Evolutionary conservation across 441 rosid species (phyloP), one percentile per base, ranked within the genome.

Genomic region (Pelargonium citronellum): DNA sequence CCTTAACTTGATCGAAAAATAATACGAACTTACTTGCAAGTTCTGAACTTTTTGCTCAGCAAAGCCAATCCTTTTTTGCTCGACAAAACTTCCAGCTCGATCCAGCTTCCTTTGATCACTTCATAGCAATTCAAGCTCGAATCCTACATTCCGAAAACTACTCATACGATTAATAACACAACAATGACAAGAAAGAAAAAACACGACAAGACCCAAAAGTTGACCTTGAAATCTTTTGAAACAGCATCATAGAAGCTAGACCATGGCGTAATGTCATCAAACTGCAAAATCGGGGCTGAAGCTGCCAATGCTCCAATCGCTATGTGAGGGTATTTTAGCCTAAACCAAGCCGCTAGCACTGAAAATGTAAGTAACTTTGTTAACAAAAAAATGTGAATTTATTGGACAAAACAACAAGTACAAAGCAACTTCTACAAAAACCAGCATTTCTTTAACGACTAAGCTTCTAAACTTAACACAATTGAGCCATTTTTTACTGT

Each of bases 331-430:
- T 89, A 87, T 74, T 91, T 91, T 67, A 88, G 75, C 73, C 96
- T 87, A 75, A 90, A 90, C 94, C 94, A 87, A 0, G 94, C 83
- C 41, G 94, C 96, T 73, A 90, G 71, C 96, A 87, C 96, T 88
- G 89, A 69, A 30, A 62, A 71, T 24, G 30, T 72, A 69, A 51
- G 57, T 7, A 57, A 15, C 57, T 67, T 63, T 5, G 22, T 41
- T n/a, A 11, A 67, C 71, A 51, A 66, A 10, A 71, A 11, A 47
- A 64, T 24, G 30, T 2, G 3, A 24, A 24, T 24, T 24, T 24
- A 24, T 24, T 24, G 2, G 1, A 24, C 30, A 24, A 24, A 24
- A 24, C 30, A 24, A 24, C 30, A 22, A 22, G 24, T 22, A 22
- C 24, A 22, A 0, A 22, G 24, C 24, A 24, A 24, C 30, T 24